A percentile compares a stretch with the other conserved stretches of the same genome.
Conservation (phyloP, 371 early-diverging fungal genomes). For the Apophysomyces trapeziformis region DNA sequence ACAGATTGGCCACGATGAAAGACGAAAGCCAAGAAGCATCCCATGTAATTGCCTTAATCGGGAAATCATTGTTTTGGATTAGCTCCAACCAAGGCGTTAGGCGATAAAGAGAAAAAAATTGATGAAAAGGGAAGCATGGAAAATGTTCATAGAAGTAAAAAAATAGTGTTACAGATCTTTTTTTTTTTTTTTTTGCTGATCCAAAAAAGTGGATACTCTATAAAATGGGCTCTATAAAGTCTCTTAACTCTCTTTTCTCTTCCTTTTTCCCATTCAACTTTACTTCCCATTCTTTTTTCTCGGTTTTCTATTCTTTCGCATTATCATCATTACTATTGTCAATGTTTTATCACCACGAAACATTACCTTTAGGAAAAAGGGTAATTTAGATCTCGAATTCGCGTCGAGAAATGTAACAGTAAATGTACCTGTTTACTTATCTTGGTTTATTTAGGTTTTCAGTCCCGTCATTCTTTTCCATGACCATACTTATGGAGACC, state of each 20-base stretch:
- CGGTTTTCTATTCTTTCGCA: slow-evolving; percentile 7
- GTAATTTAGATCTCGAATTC: neutral
- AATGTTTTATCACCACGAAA: slow-evolving; percentile 6
- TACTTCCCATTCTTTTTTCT: neutral
- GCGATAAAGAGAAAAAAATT: neutral
- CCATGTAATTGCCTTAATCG: slow-evolving; percentile 8
- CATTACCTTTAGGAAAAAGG: slow-evolving; percentile 1
- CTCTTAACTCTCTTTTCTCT: neutral
- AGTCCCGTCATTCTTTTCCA: slow-evolving; percentile 9
- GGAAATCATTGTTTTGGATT: slow-evolving; percentile 11
- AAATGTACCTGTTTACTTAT: neutral
- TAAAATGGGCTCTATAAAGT: slow-evolving; percentile 1
- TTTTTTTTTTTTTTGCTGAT: slow-evolving; percentile 4
- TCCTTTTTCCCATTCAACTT: neutral
- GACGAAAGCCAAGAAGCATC: slow-evolving; percentile 9
- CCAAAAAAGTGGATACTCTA: neutral
- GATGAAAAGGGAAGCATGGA: slow-evolving; percentile 9
- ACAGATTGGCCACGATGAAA: slow-evolving; percentile 10
- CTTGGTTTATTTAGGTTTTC: neutral
- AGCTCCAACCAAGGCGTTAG: neutral
- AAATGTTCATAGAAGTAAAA: slow-evolving; percentile 8
- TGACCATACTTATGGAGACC: slow-evolving; percentile 5
- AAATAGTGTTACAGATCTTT: slow-evolving; percentile 8
- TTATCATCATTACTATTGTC: neutral
- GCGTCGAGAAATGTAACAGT: neutral